Evolutionary conservation across 495 filamentous ascomycete species (phyloP).

Genomic region (Copromyces sp.): DNA sequence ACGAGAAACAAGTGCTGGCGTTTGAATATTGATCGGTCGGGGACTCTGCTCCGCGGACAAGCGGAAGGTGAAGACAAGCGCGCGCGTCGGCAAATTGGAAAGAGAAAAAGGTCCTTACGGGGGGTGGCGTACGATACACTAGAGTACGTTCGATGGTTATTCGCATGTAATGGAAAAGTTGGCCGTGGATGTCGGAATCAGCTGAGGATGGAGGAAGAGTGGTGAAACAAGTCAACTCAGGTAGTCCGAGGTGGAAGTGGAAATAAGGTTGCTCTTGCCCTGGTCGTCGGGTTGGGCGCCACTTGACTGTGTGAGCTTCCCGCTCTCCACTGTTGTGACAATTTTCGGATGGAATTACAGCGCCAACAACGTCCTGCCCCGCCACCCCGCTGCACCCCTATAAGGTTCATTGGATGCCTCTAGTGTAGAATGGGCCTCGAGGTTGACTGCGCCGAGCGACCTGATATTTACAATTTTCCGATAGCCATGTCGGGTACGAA

Average conservation of each 20-base stretch:
- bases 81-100: neutral
- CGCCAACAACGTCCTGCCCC: neutral
- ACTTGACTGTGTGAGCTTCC: neutral
- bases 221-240: neutral
- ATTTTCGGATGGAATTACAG: neutral
- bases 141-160: neutral
- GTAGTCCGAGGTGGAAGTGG: neutral
- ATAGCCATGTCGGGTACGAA: too few species aligned
- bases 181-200: neutral
- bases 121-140: neutral
- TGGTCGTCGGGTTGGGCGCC: neutral
- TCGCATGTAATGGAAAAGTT: neutral
- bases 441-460: too few species aligned
- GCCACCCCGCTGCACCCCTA: neutral
- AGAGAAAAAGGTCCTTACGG: neutral
- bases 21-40: neutral
- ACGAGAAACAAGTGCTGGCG: neutral
- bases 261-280: neutral
- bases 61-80: neutral
- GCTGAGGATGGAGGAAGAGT: neutral
- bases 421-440: neutral
- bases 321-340: neutral
- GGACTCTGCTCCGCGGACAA: neutral
- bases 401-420: neutral
- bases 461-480: too few species aligned